A percentile compares a stretch with the other conserved stretches of the same genome.
phyloP scores from a whole-genome alignment of 306 rosid species.

The Bauhinia variegata region DNA sequence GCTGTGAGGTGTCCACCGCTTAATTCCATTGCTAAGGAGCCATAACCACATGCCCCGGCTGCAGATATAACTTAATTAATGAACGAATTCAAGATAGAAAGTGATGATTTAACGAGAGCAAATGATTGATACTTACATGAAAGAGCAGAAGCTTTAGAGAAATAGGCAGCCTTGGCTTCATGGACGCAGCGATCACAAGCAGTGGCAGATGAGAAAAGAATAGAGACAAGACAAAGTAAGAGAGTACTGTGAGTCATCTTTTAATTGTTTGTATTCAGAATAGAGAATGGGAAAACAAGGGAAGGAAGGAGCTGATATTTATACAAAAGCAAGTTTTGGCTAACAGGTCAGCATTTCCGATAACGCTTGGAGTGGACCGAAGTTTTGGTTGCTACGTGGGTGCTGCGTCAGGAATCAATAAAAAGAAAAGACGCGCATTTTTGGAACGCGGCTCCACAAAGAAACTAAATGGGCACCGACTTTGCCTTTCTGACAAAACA shows the following conservation, averaged over 20 bases:
- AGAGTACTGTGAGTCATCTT: slow-evolving; percentile 29
- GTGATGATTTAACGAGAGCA: not conserved
- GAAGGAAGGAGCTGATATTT: slow-evolving; percentile 29
- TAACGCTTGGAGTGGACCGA: slow-evolving; percentile 1
- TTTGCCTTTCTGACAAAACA: no score
- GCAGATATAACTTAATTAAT: slow-evolving; percentile 39
- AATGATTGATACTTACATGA: slow-evolving; percentile 54
- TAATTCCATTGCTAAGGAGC: slow-evolving; percentile 59
- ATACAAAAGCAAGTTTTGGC: slow-evolving; percentile 23
- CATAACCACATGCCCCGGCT: slow-evolving; percentile 96
- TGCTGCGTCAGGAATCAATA: no score
- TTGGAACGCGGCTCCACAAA: no score
- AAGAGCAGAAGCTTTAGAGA: slow-evolving; percentile 58
- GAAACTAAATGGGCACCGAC: no score
- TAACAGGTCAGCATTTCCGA: slow-evolving; percentile 56
- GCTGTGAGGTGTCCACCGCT: slow-evolving; percentile 67
- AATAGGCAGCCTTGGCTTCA: slow-evolving; percentile 62
- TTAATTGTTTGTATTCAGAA: slow-evolving; percentile 8
- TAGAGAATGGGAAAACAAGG: slow-evolving; percentile 12
- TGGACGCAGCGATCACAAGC: slow-evolving; percentile 81
- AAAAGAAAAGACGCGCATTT: no score
- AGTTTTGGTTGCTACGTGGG: no score
- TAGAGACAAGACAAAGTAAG: slow-evolving; percentile 43
- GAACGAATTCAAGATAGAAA: not conserved
- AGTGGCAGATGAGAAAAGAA: slow-evolving; percentile 55